Base-by-base conservation (phyloP, 2,329 filamentous ascomycete species). In the Pseudopithomyces chartarum region DNA sequence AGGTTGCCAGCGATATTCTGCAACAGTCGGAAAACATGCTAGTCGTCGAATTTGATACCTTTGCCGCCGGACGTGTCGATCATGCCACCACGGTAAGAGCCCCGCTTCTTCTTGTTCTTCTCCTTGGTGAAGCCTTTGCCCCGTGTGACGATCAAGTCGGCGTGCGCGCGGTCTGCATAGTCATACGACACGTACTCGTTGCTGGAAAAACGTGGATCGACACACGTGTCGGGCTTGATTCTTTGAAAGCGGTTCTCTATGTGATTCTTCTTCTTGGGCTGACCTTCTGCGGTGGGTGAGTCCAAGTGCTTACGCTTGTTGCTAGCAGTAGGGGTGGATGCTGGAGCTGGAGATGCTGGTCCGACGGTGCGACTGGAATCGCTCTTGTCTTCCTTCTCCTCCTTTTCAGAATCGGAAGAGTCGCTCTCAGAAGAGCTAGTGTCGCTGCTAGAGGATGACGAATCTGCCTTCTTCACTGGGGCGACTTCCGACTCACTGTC, bases 81-180 rank as follows among this genome's bases (percentile, higher is more conserved):
- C 51, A 84, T 78, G 6, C 95, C 95, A 43, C 95, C 95, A 46
- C 90, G 87, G 83, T 97, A 99, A 64, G 89, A 91, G 49, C 95
- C 95, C 67, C 87, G 84, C 73, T 81, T 80, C 71, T 80, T 79
- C 75, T 99, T 99, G 80, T 99, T 99, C 87, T 99, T 99, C 82
- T 98, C 95, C 83, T 99, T 99, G 58, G 94, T 98, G 79, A 99
- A 99, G 3, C 92, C 92, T 81, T 97, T 98, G 69, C 95, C 95
- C 75, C 90, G 91, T 32, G 94, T 98, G 38, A 97, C 85, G 47
- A 92, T 91, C 61, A 99, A 80, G 73, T 97, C 93, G 65, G 92
- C 85, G 72, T 93, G 91, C 8, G 96, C 96, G 66, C 87, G 87
- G 67, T 95, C 89, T 22, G 93, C 94, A 78, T 98, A 99, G 61